Conservation (phyloP, 2,329 filamentous ascomycete genomes). For the Clarireedia monteithiana region DNA sequence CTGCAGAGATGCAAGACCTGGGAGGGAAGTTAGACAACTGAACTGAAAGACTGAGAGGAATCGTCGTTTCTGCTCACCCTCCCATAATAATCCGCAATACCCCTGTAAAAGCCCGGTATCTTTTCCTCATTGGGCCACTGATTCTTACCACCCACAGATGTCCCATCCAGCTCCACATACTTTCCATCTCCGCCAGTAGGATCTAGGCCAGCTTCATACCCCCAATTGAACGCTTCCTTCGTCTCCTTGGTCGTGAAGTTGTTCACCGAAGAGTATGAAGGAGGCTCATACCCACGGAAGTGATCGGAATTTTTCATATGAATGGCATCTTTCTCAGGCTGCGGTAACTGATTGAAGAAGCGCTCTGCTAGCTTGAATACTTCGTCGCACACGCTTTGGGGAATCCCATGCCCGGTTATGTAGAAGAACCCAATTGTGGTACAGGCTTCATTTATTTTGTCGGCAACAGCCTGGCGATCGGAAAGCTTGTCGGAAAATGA, state of each 20-base stretch:
- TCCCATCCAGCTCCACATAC: conserved; percentile 28
- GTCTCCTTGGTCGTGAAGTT: conserved; percentile 37
- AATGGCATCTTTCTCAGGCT: conserved; percentile 36
- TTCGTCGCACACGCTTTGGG: conserved; percentile 32
- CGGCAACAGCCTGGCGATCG: conserved; percentile 21
- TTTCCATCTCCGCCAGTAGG: conserved; percentile 26
- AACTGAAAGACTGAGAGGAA: background rate
- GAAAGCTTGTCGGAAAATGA: conserved; percentile 23
- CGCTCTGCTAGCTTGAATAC: conserved; percentile 35
- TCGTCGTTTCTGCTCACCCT: conserved; percentile 11
- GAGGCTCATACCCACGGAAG: conserved; percentile 41
- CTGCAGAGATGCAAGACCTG: conserved; percentile 32
- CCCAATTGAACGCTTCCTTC: conserved; percentile 35
- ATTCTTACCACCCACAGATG: conserved; percentile 19
- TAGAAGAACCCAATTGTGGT: conserved; percentile 28
- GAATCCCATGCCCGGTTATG: conserved; percentile 39
- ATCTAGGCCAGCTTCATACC: conserved; percentile 27
- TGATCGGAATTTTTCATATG: conserved; percentile 33
- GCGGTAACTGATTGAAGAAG: conserved; percentile 40
- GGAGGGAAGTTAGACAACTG: background rate
- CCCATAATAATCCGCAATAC: conserved; percentile 25
- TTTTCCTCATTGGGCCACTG: conserved; percentile 24
- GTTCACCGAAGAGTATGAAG: conserved; percentile 39
- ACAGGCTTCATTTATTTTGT: conserved; percentile 25
- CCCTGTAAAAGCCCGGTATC: conserved; percentile 25